These are phyloP conservation scores for Leptosphaerulina australis DNA, from an alignment of 2,329 filamentous ascomycete species.

Conservation along the genomic window DNA sequence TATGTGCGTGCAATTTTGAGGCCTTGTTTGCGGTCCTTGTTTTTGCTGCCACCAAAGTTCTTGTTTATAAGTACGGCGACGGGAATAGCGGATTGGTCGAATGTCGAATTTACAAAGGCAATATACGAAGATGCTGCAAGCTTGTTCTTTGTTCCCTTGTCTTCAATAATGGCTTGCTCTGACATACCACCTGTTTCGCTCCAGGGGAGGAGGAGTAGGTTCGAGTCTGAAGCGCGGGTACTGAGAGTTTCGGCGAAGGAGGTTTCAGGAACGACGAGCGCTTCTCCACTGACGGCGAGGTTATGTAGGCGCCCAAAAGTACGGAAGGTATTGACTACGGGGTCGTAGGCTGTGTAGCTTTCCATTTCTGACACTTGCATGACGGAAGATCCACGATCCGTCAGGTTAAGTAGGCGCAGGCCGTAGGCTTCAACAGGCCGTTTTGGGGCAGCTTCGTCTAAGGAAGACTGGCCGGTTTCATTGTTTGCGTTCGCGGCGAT, in stretches of 20 bases:
- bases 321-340: conserved; percentile 88
- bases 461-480: conserved; percentile 27
- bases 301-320: conserved; percentile 86
- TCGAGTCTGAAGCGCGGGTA: conserved; percentile 63
- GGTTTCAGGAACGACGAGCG: conserved; percentile 77
- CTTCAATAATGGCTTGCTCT: conserved; percentile 62
- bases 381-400: conserved; percentile 90
- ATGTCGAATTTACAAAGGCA: conserved; percentile 71
- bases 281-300: conserved; percentile 79
- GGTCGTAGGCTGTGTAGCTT: conserved; percentile 69
- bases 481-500: conserved; percentile 34
- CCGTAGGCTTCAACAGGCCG: conserved; percentile 76
- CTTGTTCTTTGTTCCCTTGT: conserved; percentile 61
- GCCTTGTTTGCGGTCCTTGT: conserved; percentile 38
- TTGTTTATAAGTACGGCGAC: conserved; percentile 82
- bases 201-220: conserved; percentile 86
- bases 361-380: conserved; percentile 90
- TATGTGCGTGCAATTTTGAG: conserved; percentile 36
- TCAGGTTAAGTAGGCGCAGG: conserved; percentile 83
- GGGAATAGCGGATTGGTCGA: conserved; percentile 68
- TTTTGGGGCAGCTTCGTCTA: conserved; percentile 32
- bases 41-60: conserved; percentile 62
- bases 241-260: conserved; percentile 80
- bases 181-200: conserved; percentile 78
- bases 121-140: conserved; percentile 70